phyloP scores from a whole-genome alignment of 257 asterid genomes.

The Oldenlandia corymbosa region DNA sequence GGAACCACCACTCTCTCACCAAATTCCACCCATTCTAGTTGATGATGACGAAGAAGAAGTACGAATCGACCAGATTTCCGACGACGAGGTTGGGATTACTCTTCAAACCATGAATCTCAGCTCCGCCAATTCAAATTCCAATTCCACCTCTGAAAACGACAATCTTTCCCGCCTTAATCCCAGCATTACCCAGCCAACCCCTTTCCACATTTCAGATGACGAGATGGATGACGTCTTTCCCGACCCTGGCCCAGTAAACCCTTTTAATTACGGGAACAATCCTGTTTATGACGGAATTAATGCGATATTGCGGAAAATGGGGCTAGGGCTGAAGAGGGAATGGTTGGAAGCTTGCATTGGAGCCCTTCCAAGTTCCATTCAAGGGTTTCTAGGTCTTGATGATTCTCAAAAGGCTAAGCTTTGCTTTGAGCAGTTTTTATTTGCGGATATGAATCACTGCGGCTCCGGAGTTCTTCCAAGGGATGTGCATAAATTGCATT shows the following conservation, averaged over 20 bases:
- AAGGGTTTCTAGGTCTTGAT: conserved; percentile 49
- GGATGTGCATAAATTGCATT: conserved; percentile 48
- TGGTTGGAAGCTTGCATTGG: conserved; percentile 72
- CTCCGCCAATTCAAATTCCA: conserved; percentile 31
- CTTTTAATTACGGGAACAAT: conserved; percentile 13
- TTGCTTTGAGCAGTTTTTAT: conserved; percentile 66
- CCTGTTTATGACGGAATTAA: conserved; percentile 40
- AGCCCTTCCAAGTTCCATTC: conserved; percentile 40
- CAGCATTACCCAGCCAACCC: conserved; percentile 6
- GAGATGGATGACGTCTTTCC: not conserved
- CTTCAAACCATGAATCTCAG: conserved; percentile 63
- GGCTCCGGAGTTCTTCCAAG: conserved; percentile 80
- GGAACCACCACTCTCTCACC: conserved; percentile 17
- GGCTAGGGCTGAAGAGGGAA: conserved; percentile 50
- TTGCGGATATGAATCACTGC: conserved; percentile 69
- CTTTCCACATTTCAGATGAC: conserved; percentile 17
- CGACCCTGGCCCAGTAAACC: not conserved
- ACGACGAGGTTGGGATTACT: conserved; percentile 40
- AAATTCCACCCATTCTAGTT: not conserved
- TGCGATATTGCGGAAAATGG: conserved; percentile 44
- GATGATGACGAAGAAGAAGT: conserved; percentile 24
- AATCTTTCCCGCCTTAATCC: conserved; percentile 5
- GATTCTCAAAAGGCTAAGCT: conserved; percentile 62
- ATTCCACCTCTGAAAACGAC: conserved; percentile 14
- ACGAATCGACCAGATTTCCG: conserved; percentile 19